Conservation (phyloP, 2,329 filamentous ascomycete genomes). For the Colletotrichum shisoi region DNA sequence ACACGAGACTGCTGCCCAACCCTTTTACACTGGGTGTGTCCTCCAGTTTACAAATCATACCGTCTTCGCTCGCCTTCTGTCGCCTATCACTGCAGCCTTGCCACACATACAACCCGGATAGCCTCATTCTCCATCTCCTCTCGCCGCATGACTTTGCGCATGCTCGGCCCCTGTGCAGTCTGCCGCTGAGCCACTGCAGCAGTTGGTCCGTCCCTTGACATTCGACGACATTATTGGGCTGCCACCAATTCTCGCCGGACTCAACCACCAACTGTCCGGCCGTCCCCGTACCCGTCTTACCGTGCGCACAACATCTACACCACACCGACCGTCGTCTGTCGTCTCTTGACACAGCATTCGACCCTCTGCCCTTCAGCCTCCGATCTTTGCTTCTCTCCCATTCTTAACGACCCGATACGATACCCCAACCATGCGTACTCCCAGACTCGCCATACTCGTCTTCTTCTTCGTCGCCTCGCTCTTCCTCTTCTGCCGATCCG, state of each 20-base stretch:
- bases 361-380: background rate
- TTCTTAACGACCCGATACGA: slow-evolving; percentile 30
- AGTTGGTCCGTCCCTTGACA: slow-evolving; percentile 21
- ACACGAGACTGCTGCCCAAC: slow-evolving; percentile 14
- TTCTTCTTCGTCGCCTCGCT: slow-evolving; percentile 63
- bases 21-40: background rate
- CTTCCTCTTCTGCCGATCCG: slow-evolving; percentile 63
- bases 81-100: background rate
- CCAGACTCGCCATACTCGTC: slow-evolving; percentile 62
- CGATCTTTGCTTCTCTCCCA: background rate
- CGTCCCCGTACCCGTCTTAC: slow-evolving; percentile 13
- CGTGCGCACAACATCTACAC: slow-evolving; percentile 10
- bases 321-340: slow-evolving; percentile 7
- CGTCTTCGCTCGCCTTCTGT: slow-evolving; percentile 7
- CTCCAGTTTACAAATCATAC: slow-evolving; percentile 3
- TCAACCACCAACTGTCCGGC: slow-evolving; percentile 17
- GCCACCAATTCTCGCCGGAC: slow-evolving; percentile 9
- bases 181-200: slow-evolving; percentile 37
- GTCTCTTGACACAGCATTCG: slow-evolving; percentile 14
- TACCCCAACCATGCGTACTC: slow-evolving; percentile 59
- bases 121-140: background rate
- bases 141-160: slow-evolving; percentile 34
- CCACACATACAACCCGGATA: background rate
- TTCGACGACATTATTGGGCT: background rate
- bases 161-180: slow-evolving; percentile 23